A percentile compares a stretch with the other conserved stretches of the same genome.
Conservation (phyloP, 768 basidiomycete genomes). For the Mycena kentingensis region DNA sequence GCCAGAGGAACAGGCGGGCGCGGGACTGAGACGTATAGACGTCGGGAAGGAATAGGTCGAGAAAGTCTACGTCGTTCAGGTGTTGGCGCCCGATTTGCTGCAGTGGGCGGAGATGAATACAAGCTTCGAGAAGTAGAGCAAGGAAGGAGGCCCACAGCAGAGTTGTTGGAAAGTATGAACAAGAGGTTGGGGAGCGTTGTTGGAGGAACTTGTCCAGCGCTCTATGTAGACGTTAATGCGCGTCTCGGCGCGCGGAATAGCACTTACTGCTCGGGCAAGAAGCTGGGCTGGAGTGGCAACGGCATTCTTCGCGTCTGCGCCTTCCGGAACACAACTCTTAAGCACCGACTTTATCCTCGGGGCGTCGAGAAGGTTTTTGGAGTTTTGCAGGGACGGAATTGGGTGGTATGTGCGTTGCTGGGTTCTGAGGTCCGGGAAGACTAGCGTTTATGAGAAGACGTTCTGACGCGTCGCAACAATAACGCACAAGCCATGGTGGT, state of each 20-base stretch:
- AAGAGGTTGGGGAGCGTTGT: conserved; percentile 72
- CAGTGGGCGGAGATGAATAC: not conserved
- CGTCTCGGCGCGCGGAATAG: conserved; percentile 11
- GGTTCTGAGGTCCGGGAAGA: conserved; percentile 82
- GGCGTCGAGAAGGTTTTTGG: conserved; percentile 74
- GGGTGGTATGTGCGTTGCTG: conserved; percentile 78
- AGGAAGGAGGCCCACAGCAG: conserved; percentile 39
- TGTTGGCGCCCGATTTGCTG: conserved; percentile 36
- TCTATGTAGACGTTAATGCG: conserved; percentile 30
- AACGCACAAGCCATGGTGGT: conserved; percentile 81
- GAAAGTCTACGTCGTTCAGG: conserved; percentile 43
- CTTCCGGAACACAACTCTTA: conserved; percentile 56
- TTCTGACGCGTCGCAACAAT: conserved; percentile 5
- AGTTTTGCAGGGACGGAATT: conserved; percentile 69
- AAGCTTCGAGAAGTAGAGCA: not conserved
- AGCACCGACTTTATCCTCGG: conserved; percentile 77
- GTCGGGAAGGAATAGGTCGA: conserved; percentile 55
- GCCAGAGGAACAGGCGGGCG: conserved; percentile 53
- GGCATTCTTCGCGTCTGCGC: conserved; percentile 42
- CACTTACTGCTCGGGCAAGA: conserved; percentile 52
- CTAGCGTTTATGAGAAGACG: conserved; percentile 35
- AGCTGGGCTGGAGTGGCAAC: conserved; percentile 63
- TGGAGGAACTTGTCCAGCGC: conserved; percentile 56
- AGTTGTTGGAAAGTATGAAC: conserved; percentile 67
- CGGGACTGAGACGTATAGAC: conserved; percentile 48